A percentile compares a stretch with the other conserved stretches of the same genome.
Evolutionary conservation across 116 monocot genomes (phyloP).

Genomic region (Thalassia testudinum): DNA sequence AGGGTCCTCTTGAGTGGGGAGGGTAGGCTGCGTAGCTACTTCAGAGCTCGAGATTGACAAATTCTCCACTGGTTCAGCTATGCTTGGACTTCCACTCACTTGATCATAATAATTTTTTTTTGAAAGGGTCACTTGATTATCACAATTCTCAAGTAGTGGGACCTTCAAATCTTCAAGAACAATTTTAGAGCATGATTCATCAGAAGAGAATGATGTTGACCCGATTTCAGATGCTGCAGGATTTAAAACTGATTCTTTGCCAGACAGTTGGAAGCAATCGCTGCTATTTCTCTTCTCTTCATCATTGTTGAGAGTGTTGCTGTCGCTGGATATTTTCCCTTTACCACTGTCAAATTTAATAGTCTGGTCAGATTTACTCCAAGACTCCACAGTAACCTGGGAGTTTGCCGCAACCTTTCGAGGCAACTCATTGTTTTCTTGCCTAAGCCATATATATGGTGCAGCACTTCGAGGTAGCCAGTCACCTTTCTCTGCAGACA

Average conservation of each 20-base stretch:
- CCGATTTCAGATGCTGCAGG: not conserved
- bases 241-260: conserved; percentile 1
- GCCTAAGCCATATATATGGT: conserved; percentile 59
- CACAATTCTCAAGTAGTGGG: conserved; percentile 16
- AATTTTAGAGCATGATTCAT: not conserved
- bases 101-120: too few relatives aligned
- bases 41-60: not conserved
- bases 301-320: conserved; percentile 5
- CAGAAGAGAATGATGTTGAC: not conserved
- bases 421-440: conserved; percentile 24
- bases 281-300: conserved; percentile 16
- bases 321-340: not conserved
- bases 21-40: not conserved
- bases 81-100: conserved; percentile 2
- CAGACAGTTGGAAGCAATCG: not conserved
- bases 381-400: conserved; percentile 12
- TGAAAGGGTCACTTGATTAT: conserved; percentile 10
- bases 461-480: conserved; percentile 66
- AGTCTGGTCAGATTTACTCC: conserved; percentile 3
- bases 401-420: conserved; percentile 10
- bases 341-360: too few relatives aligned
- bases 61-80: not conserved
- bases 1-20: conserved; percentile 3
- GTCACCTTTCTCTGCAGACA: conserved; percentile 89
- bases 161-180: conserved; percentile 19